phyloP scores from a whole-genome alignment of 495 filamentous ascomycete species.

The Parathielavia hyrcaniae region DNA sequence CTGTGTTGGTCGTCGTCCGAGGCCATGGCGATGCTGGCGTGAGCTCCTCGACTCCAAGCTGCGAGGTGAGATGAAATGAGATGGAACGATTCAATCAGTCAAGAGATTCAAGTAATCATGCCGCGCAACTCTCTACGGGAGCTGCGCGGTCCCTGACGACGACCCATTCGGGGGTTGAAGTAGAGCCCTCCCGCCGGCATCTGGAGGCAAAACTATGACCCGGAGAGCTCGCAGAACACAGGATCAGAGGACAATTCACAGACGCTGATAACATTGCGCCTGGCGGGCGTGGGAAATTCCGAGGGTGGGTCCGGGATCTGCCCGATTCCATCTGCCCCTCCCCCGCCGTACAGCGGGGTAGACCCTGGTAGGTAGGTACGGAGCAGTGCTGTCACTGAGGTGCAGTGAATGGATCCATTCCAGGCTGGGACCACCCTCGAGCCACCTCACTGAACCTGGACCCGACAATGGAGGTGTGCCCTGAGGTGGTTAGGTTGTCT shows the following conservation, averaged over 20 bases:
- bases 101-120: background rate
- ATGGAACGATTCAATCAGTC: background rate
- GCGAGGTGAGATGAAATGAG: background rate
- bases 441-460: too few species aligned
- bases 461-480: too few species aligned
- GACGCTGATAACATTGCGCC: too few species aligned
- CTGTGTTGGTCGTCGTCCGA: conserved; percentile 6
- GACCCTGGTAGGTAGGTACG: too few species aligned
- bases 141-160: background rate
- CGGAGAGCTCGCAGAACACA: conserved; percentile 5
- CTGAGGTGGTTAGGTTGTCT: too few species aligned
- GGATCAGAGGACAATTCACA: too few species aligned
- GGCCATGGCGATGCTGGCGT: conserved; percentile 7
- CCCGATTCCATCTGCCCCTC: conserved; percentile 17
- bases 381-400: background rate
- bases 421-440: too few species aligned
- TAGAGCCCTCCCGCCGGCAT: conserved; percentile 9
- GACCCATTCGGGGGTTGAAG: conserved; percentile 21
- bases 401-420: too few species aligned
- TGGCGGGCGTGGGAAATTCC: too few species aligned
- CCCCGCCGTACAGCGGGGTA: conserved; percentile 7
- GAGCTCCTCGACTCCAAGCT: background rate
- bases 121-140: conserved; percentile 2
- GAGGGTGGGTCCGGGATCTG: background rate
- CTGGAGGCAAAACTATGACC: conserved; percentile 29